Conservation (phyloP, 306 rosid genomes). For the Ziziphus jujuba region DNA sequence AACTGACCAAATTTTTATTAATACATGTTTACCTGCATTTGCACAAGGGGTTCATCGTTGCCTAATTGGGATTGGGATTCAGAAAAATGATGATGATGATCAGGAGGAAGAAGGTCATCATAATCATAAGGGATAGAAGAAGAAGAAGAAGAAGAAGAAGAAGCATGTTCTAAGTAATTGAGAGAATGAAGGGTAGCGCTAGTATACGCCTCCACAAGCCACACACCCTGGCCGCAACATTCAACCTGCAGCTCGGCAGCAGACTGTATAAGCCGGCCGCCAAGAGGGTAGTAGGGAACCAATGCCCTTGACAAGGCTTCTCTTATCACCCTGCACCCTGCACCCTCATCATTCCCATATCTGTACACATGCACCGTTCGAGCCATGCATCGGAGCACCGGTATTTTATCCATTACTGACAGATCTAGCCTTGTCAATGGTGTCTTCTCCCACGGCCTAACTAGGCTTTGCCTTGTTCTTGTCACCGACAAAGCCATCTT, state of each 20-base stretch:
- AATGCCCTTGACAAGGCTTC: slow-evolving; percentile 66
- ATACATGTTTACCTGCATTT: slow-evolving; percentile 52
- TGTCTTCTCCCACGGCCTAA: slow-evolving; percentile 48
- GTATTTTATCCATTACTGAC: slow-evolving; percentile 53
- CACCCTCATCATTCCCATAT: slow-evolving; percentile 30
- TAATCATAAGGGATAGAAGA: slow-evolving; percentile 38
- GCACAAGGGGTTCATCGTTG: slow-evolving; percentile 50
- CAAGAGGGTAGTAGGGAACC: slow-evolving; percentile 77
- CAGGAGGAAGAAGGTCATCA: slow-evolving; percentile 51
- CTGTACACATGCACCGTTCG: slow-evolving; percentile 71
- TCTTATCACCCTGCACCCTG: slow-evolving; percentile 27
- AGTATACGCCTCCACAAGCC: slow-evolving; percentile 63
- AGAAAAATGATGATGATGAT: slow-evolving; percentile 1
- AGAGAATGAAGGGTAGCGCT: slow-evolving; percentile 44
- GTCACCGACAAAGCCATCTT: slow-evolving; percentile 46
- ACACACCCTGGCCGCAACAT: slow-evolving; percentile 58
- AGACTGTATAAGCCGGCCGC: slow-evolving; percentile 47
- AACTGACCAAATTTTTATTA: too few relatives aligned
- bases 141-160: slow-evolving; percentile 30
- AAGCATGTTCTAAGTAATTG: slow-evolving; percentile 45
- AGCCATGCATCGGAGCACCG: slow-evolving; percentile 58
- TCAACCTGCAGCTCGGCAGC: slow-evolving; percentile 38
- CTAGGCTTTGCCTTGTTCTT: slow-evolving; percentile 39
- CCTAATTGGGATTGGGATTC: background rate
- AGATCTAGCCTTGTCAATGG: slow-evolving; percentile 47